phyloP scores from a whole-genome alignment of 176 grass and related monocot genomes.

The Aegilops sharonensis region DNA sequence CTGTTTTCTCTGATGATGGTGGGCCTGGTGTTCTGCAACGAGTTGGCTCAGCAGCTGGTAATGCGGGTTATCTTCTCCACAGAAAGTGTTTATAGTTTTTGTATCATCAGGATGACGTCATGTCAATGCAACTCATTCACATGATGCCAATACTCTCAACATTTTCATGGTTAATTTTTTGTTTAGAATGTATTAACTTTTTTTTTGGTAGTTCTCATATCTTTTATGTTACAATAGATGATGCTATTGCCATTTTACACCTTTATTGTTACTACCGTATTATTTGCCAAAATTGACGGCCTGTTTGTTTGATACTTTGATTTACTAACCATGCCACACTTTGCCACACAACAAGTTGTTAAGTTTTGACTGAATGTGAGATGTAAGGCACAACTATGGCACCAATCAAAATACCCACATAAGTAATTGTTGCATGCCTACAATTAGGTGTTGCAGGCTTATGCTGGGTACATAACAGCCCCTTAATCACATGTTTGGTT shows the following conservation, averaged over 20 bases:
- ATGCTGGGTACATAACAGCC: not conserved
- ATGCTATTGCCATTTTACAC: not conserved
- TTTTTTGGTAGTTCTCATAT: slow-evolving; percentile 8
- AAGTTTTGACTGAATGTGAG: not conserved
- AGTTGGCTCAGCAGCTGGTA: slow-evolving; percentile 97
- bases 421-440: not conserved
- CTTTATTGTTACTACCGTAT: not conserved
- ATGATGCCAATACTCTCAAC: slow-evolving; percentile 1
- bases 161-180: not conserved
- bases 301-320: not conserved
- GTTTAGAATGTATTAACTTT: slow-evolving; percentile 2
- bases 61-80: slow-evolving; percentile 18
- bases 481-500: not conserved
- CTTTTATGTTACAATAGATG: not conserved
- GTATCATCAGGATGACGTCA: slow-evolving; percentile 2
- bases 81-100: slow-evolving; percentile 16
- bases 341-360: not conserved
- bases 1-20: slow-evolving; percentile 69
- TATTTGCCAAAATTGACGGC: not conserved
- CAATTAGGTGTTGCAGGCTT: not conserved
- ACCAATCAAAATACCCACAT: not conserved
- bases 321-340: not conserved
- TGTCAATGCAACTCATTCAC: slow-evolving; percentile 1
- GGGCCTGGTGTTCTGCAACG: slow-evolving; percentile 81
- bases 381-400: not conserved